Conservation (phyloP, 2,329 filamentous ascomycete species). For the Nemania serpens region DNA sequence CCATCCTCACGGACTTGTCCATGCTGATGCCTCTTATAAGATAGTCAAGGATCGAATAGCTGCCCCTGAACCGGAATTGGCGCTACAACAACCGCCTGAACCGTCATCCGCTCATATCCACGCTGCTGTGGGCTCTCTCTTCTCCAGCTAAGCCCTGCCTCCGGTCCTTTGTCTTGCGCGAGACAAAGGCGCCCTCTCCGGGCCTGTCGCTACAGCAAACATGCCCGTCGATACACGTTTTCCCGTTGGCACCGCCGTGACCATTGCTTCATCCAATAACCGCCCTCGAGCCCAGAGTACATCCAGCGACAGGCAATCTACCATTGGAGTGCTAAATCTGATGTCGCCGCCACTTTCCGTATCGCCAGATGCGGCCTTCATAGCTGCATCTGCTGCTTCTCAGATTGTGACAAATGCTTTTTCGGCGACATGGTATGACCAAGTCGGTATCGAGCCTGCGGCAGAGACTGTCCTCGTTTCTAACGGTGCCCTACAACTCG, state of each 20-base stretch:
- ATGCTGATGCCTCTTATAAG: constrained; percentile 28
- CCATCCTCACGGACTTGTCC: constrained; percentile 17
- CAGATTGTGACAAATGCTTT: constrained; percentile 87
- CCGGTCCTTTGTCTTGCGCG: constrained; percentile 32
- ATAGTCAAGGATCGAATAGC: constrained; percentile 31
- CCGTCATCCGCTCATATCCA: constrained; percentile 15
- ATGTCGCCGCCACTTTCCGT: constrained; percentile 70
- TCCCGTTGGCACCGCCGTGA: constrained; percentile 33
- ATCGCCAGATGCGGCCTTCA: constrained; percentile 81
- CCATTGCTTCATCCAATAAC: constrained; percentile 30
- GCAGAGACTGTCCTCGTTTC: constrained; percentile 75
- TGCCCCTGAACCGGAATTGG: constrained; percentile 25
- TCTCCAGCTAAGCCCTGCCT: constrained; percentile 29
- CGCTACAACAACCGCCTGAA: constrained; percentile 18
- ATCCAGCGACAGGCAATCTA: constrained; percentile 72
- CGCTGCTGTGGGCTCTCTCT: constrained; percentile 29
- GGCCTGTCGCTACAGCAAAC: constrained; percentile 36
- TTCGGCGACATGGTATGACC: constrained; percentile 70
- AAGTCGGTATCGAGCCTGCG: constrained; percentile 67
- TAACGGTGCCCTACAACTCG: constrained; percentile 70
- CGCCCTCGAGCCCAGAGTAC: constrained; percentile 64
- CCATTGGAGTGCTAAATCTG: constrained; percentile 57
- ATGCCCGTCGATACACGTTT: constrained; percentile 31
- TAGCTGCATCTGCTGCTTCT: constrained; percentile 84
- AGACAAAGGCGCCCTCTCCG: constrained; percentile 35